phyloP scores from a whole-genome alignment of 2,329 filamentous ascomycete species.

The Trichoderma koningii region DNA sequence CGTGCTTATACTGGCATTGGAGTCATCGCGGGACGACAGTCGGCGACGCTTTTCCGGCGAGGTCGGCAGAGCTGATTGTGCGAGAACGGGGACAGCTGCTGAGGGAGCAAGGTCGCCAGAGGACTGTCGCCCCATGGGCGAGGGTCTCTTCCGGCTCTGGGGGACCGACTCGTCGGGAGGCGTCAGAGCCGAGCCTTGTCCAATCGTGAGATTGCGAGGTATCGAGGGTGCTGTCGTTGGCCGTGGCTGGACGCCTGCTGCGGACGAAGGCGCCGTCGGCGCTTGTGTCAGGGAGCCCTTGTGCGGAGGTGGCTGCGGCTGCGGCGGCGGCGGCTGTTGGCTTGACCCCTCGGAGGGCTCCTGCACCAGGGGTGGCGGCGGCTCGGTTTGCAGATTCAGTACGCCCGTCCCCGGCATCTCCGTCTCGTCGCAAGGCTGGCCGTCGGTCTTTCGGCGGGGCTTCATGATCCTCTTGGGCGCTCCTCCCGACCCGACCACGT shows the following conservation, averaged over 20 bases:
- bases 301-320: constrained; percentile 31
- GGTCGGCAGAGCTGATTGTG: constrained; percentile 37
- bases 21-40: constrained; percentile 35
- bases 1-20: constrained; percentile 31
- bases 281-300: constrained; percentile 36
- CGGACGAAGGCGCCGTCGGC: constrained; percentile 33
- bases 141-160: constrained; percentile 48
- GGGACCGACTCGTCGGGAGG: constrained; percentile 56
- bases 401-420: constrained; percentile 53
- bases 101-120: constrained; percentile 10
- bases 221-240: constrained; percentile 42
- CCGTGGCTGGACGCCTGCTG: constrained; percentile 33
- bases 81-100: constrained; percentile 32
- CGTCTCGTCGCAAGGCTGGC: constrained; percentile 48
- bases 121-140: constrained; percentile 31
- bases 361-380: constrained; percentile 33
- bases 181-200: constrained; percentile 52
- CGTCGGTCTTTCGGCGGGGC: constrained; percentile 53
- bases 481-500: constrained; percentile 61
- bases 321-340: constrained; percentile 31
- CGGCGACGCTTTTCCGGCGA: constrained; percentile 41
- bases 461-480: constrained; percentile 62
- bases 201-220: constrained; percentile 42
- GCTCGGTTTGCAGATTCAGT: constrained; percentile 48
- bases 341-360: constrained; percentile 34